These are phyloP conservation scores for Cordyceps militaris DNA, from an alignment of 2,329 filamentous ascomycete species.

Conservation along the genomic window DNA sequence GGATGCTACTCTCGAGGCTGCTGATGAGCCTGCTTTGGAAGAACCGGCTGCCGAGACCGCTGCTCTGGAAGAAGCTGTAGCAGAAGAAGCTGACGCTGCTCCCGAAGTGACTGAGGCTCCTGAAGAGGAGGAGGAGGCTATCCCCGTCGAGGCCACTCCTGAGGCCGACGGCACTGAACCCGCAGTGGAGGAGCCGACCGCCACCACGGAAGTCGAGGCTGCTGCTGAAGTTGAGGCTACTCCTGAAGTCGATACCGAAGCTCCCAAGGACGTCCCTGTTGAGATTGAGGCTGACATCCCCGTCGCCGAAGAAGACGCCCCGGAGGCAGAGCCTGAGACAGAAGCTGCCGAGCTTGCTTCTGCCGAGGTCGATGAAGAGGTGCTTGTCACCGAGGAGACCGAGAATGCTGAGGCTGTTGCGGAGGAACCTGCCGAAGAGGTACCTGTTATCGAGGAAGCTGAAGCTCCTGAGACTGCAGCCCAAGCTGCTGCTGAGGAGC, in stretches of 20 bases:
- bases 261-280: not conserved
- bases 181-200: not conserved
- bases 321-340: not conserved
- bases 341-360: not conserved
- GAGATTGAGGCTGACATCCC: not conserved
- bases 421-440: not conserved
- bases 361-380: not conserved
- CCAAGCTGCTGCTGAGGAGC: not conserved
- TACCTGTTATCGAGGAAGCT: not conserved
- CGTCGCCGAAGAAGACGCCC: not conserved
- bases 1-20: constrained; percentile 1
- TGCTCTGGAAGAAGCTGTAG: not conserved
- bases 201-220: not conserved
- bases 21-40: not conserved
- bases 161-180: constrained; percentile 12
- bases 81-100: not conserved
- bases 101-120: not conserved
- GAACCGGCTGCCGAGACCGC: constrained; percentile 6
- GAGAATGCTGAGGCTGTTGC: constrained; percentile 12
- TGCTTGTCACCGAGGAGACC: constrained; percentile 15
- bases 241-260: constrained; percentile 3
- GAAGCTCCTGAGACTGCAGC: not conserved
- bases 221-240: not conserved
- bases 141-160: not conserved
- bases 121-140: not conserved